Evolutionary conservation across 2,329 filamentous ascomycete genomes (phyloP).

Genomic region (Talaromyces rugulosus): DNA sequence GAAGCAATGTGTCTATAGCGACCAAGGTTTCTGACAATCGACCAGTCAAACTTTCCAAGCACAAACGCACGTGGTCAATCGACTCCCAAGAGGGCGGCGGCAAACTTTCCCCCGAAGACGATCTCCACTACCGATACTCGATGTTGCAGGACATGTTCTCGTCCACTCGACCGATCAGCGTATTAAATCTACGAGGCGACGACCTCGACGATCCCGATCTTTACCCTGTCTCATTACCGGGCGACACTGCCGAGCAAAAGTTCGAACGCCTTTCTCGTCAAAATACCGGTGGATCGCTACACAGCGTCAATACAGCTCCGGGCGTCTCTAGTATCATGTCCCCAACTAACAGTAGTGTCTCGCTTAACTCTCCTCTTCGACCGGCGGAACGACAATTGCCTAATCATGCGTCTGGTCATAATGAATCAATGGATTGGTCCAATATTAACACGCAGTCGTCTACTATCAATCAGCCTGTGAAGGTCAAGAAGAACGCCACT

Average conservation of each 20-base stretch:
- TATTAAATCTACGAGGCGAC: slow-evolving; percentile 41
- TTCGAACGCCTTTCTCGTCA: slow-evolving; percentile 25
- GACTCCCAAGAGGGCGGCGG: slow-evolving; percentile 58
- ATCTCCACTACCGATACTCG: slow-evolving; percentile 40
- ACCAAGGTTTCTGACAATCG: slow-evolving; percentile 46
- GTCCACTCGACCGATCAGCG: slow-evolving; percentile 39
- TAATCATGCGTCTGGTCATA: slow-evolving; percentile 13
- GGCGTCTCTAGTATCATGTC: slow-evolving; percentile 32
- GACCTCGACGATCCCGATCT: slow-evolving; percentile 43
- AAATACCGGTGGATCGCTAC: slow-evolving; percentile 28
- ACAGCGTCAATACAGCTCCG: slow-evolving; percentile 22
- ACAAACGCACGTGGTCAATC: slow-evolving; percentile 94
- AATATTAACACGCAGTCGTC: slow-evolving; percentile 19
- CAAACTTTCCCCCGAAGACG: slow-evolving; percentile 39
- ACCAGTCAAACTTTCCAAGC: slow-evolving; percentile 79
- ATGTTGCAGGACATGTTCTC: slow-evolving; percentile 46
- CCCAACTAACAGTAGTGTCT: slow-evolving; percentile 37
- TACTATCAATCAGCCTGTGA: slow-evolving; percentile 24
- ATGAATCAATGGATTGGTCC: slow-evolving; percentile 22
- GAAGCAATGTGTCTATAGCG: slow-evolving; percentile 51
- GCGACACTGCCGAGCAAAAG: slow-evolving; percentile 27
- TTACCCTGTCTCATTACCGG: slow-evolving; percentile 36
- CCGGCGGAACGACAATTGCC: slow-evolving; percentile 17
- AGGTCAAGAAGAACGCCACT: slow-evolving; percentile 25
- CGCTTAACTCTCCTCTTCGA: slow-evolving; percentile 32